Conservation (phyloP, 1,284 basidiomycete genomes). For the Blastosporella zonata region DNA sequence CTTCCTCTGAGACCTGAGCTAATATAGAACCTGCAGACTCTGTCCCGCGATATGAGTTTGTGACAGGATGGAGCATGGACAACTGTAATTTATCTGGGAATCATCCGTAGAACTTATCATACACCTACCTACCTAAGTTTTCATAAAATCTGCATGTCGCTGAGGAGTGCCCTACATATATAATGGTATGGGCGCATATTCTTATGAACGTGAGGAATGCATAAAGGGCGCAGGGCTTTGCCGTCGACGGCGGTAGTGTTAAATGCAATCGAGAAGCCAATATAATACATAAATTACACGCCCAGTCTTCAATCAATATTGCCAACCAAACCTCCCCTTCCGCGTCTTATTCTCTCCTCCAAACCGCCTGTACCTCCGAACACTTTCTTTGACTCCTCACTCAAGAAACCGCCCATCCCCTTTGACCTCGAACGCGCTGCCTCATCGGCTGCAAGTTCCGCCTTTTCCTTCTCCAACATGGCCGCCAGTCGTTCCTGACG, state of each 20-base stretch:
- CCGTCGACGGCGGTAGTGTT: too few species aligned
- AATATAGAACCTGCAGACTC: slow-evolving; percentile 21
- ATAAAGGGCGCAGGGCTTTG: too few species aligned
- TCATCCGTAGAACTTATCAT: slow-evolving; percentile 7
- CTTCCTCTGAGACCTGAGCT: neutral
- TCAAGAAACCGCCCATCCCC: slow-evolving; percentile 72
- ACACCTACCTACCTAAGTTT: neutral
- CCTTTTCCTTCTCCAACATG: slow-evolving; percentile 70
- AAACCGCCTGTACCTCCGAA: slow-evolving; percentile 74
- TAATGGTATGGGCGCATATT: too few species aligned
- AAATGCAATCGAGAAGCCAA: too few species aligned
- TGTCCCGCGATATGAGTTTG: slow-evolving; percentile 28
- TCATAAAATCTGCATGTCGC: too few species aligned
- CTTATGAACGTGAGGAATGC: too few species aligned
- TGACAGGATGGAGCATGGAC: neutral
- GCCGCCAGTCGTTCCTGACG: slow-evolving; percentile 65
- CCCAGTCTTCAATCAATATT: slow-evolving; percentile 43
- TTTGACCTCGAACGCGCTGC: slow-evolving; percentile 58
- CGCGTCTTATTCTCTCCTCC: slow-evolving; percentile 71
- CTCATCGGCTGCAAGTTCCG: slow-evolving; percentile 65
- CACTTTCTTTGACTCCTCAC: slow-evolving; percentile 72
- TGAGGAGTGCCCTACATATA: too few species aligned
- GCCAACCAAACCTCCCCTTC: slow-evolving; percentile 59
- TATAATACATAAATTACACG: slow-evolving; percentile 6
- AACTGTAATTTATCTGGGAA: neutral